These are phyloP conservation scores for Closterium sp. DNA, from an alignment of 139 green algal genomes.

Conservation along the genomic window DNA sequence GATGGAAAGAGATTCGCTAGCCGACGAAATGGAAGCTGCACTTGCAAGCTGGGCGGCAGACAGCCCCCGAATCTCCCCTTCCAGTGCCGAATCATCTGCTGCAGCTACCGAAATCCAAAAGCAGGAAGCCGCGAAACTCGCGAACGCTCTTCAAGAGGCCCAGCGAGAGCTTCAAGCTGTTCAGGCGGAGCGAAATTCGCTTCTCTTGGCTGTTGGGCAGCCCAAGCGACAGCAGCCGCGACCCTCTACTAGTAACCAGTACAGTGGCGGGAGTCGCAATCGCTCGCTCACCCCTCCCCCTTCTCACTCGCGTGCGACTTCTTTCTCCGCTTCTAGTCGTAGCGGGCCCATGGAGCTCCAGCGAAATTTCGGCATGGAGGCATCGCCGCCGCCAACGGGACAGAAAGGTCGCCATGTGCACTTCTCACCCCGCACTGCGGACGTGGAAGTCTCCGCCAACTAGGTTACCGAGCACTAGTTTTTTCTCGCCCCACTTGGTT, in stretches of 20 bases:
- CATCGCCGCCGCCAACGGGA: background rate
- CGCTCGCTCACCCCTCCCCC: background rate
- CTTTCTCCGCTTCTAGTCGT: background rate
- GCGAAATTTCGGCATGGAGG: background rate
- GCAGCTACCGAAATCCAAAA: background rate
- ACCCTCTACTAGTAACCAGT: background rate
- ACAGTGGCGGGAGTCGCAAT: background rate
- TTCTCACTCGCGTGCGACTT: background rate
- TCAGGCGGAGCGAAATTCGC: background rate
- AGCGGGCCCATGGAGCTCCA: background rate
- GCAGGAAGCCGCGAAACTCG: background rate
- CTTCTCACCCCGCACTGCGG: background rate
- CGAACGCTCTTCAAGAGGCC: background rate
- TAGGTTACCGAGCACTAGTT: background rate
- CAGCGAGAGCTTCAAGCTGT: background rate
- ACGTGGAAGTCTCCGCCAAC: background rate
- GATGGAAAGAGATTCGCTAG: background rate
- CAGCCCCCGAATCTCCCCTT: background rate
- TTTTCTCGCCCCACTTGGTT: too few species aligned
- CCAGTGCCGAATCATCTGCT: background rate
- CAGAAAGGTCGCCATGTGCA: background rate
- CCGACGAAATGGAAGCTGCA: background rate
- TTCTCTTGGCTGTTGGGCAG: background rate
- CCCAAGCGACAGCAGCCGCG: background rate
- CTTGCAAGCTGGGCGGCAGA: background rate